Base-by-base conservation (phyloP, 208 protist species). In the Porcisia hertigi region DNA sequence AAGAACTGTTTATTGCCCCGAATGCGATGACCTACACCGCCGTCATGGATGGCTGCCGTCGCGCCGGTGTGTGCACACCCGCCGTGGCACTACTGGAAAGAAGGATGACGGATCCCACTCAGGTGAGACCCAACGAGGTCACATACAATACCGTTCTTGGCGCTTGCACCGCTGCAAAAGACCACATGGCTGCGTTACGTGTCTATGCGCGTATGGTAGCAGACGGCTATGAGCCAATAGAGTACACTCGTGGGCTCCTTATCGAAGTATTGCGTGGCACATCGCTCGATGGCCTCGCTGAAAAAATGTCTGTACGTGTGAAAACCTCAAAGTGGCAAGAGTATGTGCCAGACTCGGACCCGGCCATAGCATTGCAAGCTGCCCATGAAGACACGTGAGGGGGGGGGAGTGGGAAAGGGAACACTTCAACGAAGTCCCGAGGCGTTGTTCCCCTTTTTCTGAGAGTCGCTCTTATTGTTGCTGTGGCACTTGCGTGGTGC, bases 1-100 rank as follows among this genome's bases (percentile, higher is more conserved):
- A 94, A 58, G 90, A 95, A 64, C 73, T 97, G 64, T 76, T 86
- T 43, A 85, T 96, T 30, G 91, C 93, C 8, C 93, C 93, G 23
- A 97, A 95, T 75, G 93, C 95, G 36, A 79, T 91, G 62, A 97
- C 91, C 18, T 97, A 96, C 86, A 97, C 93, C 11, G 88, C 93
- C n/a, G 91, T 87, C 16, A 96, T 97, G 82, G 91, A 97, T 54
- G 93, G 89, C 16, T 97, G 93, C 71, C 83, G 90, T 12, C 86
- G 91, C 47, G 93, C 91, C 11, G 86, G 83, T 8, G 87, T 88
- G 43, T 95, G 88, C 69, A 69, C 86, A 23, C 88, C 93, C 0
- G 91, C 91, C 9, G 64, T 95, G 20, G 74, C 79, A 11, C 75
- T 97, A 1, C 81, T 97, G 2, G 76, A 76, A 41, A 63, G 63